Evolutionary conservation across 2,329 filamentous ascomycete genomes (phyloP).

Genomic region (Hypoxylon rubiginosum): DNA sequence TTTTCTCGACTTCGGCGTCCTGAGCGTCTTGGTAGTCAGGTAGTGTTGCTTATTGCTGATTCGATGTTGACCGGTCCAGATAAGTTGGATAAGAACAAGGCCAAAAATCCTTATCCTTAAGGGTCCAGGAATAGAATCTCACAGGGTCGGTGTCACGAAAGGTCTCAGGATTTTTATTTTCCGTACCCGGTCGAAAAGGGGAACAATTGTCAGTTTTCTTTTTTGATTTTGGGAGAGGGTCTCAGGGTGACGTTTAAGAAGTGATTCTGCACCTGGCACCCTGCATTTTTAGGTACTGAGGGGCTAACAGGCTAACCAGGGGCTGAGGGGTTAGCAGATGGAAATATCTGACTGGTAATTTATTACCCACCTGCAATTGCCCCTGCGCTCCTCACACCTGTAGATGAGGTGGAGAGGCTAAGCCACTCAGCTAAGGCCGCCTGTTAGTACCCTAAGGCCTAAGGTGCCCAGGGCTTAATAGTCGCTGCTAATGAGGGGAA

Average conservation of each 20-base stretch:
- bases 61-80: background rate
- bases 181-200: background rate
- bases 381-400: background rate
- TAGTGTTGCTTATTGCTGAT: background rate
- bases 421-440: constrained; percentile 21
- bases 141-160: background rate
- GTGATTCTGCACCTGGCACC: background rate
- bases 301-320: no score
- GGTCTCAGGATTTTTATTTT: background rate
- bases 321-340: constrained; percentile 18
- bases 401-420: constrained; percentile 14
- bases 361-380: background rate
- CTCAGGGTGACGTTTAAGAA: constrained; percentile 23
- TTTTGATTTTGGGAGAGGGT: background rate
- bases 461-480: background rate
- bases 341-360: background rate
- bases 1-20: background rate
- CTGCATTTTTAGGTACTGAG: background rate
- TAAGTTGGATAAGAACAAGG: background rate
- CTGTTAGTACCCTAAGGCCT: no score
- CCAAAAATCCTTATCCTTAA: background rate
- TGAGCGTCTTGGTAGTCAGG: no score
- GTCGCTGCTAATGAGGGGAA: constrained; percentile 8
- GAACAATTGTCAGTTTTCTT: background rate
- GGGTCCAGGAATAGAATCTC: background rate